Base-by-base conservation (phyloP, 1,139 yeast genomes). In the Pichia cactophila region DNA sequence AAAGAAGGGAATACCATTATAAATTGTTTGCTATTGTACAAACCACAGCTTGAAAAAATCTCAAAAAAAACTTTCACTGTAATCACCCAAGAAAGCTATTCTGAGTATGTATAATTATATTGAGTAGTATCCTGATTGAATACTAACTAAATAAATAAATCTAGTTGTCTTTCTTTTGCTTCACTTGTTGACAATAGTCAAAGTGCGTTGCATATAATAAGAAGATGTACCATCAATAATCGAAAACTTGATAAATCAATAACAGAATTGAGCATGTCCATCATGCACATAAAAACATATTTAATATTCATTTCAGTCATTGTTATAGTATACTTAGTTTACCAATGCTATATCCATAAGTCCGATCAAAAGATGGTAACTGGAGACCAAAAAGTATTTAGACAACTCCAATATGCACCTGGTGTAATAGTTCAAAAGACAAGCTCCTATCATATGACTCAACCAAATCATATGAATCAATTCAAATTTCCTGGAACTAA, bases 111-210 rank as follows among this genome's bases (percentile, higher is more conserved):
- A 17, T 4, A 23, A 2, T 26, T n/a, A 29, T n/a, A 5, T 31
- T 31, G 16, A n/a, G 16, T 20, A 23, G 5, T 14, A 4, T 17
- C 10, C 14, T 38, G 10, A 20, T 29, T 14, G 29, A 11, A 14
- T 47, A 50, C 47, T 47, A 35, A 38, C 41, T 28, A 11, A 28
- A 9, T 28, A 16, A 20, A 11, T 23, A 23, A 23, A 23, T 23
- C 38, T 11, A 50, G 53, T 17, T 50, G 53, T 35, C 42, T 50
- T 28, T 45, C 43, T 23, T 38, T 50, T 36, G 31, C 48, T 17
- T 35, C 50, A 8, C 41, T 47, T 5, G 36, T 48, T 28, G 33
- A 26, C 29, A 29, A 38, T 10, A 38, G 43, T 20, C 40, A 42
- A 16, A 41, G 43, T 43, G 36, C 43, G 4, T 11, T 50, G 5